These are phyloP conservation scores for Leersia perrieri DNA, from an alignment of 176 grass and related monocot genomes.

Conservation along the genomic window DNA sequence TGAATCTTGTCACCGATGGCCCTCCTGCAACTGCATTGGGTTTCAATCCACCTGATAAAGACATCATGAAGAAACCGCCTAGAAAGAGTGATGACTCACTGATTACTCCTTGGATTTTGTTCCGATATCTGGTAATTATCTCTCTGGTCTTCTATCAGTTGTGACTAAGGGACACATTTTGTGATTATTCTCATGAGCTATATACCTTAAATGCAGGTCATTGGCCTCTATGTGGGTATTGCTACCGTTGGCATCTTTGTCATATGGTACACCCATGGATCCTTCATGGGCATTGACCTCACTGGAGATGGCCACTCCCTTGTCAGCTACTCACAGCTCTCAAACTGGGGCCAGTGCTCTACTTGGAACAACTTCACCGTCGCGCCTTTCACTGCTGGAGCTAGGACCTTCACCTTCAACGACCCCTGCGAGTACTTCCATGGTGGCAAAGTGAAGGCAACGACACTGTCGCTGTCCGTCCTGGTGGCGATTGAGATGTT, in stretches of 20 bases:
- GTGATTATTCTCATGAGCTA: neutral
- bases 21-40: slow-evolving; percentile 94
- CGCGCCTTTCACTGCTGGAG: slow-evolving; percentile 74
- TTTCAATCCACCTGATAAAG: slow-evolving; percentile 96
- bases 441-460: slow-evolving; percentile 91
- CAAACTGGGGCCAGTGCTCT: slow-evolving; percentile 90
- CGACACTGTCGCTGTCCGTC: slow-evolving; percentile 74
- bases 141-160: neutral
- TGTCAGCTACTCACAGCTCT: slow-evolving; percentile 87
- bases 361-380: slow-evolving; percentile 73
- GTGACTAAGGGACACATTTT: neutral
- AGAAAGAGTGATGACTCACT: slow-evolving; percentile 81
- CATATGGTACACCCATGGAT: slow-evolving; percentile 94
- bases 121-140: slow-evolving; percentile 79
- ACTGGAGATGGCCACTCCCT: slow-evolving; percentile 84
- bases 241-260: slow-evolving; percentile 92
- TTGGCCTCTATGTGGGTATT: slow-evolving; percentile 76
- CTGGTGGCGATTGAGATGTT: slow-evolving; percentile 98
- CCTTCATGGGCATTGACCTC: slow-evolving; percentile 95
- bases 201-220: slow-evolving; percentile 36
- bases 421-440: slow-evolving; percentile 91
- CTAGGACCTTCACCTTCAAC: slow-evolving; percentile 65
- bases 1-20: slow-evolving; percentile 91
- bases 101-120: slow-evolving; percentile 93
- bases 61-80: slow-evolving; percentile 98